phyloP scores from a whole-genome alignment of 768 basidiomycete species.

The Kwoniella newhampshirensis region DNA sequence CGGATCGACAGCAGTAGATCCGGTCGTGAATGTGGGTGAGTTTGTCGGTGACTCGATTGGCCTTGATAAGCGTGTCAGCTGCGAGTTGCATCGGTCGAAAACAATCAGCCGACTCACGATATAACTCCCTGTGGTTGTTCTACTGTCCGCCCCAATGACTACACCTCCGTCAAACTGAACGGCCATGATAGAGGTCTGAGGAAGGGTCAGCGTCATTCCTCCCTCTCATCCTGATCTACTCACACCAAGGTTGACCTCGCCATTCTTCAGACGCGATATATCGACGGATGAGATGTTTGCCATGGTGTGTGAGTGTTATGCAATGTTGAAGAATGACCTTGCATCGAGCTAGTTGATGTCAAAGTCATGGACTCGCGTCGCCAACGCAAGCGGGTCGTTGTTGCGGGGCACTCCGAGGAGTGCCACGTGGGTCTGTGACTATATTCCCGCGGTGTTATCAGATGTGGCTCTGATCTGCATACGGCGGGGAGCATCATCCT shows the following conservation, averaged over 20 bases:
- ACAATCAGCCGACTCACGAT: constrained; percentile 77
- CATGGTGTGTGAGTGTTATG: constrained; percentile 45
- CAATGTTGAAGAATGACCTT: not conserved
- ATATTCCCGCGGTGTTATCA: not conserved
- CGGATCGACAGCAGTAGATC: constrained; percentile 98
- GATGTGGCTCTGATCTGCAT: not conserved
- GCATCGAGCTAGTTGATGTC: constrained; percentile 8
- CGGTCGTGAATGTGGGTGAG: constrained; percentile 94
- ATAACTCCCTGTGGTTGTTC: constrained; percentile 94
- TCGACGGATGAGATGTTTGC: constrained; percentile 66
- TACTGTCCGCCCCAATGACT: constrained; percentile 93
- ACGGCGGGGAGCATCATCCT: too few species aligned
- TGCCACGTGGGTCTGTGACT: not conserved
- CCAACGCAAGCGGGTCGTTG: constrained; percentile 4
- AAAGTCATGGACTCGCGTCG: not conserved
- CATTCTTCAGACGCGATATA: constrained; percentile 81
- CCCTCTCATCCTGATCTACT: constrained; percentile 50
- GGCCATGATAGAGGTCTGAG: constrained; percentile 97
- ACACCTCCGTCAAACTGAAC: constrained; percentile 95
- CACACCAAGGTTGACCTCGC: constrained; percentile 96
- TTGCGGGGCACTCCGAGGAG: not conserved
- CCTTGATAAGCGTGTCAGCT: constrained; percentile 58
- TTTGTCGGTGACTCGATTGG: constrained; percentile 98
- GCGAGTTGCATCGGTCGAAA: too few species aligned
- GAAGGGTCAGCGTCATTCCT: constrained; percentile 16